Evolutionary conservation across 371 early-diverging fungal species (phyloP).

Genomic region (Lichtheimia ramosa): DNA sequence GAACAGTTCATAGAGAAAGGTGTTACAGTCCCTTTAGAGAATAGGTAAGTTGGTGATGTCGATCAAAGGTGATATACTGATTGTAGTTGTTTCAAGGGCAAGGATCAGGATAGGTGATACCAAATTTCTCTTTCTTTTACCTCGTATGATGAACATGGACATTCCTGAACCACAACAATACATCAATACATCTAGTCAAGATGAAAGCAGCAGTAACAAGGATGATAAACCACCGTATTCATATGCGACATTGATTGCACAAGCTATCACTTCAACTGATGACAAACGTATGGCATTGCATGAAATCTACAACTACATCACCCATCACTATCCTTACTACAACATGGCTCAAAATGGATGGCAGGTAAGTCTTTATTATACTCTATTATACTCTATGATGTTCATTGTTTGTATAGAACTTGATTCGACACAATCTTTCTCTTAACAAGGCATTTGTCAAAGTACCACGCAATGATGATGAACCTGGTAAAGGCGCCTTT

Average conservation of each 20-base stretch:
- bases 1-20: slow-evolving; percentile 73
- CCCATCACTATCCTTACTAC: slow-evolving; percentile 80
- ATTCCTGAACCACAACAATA: slow-evolving; percentile 18
- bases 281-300: slow-evolving; percentile 77
- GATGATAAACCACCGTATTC: slow-evolving; percentile 76
- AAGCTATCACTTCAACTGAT: slow-evolving; percentile 76
- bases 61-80: not conserved
- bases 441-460: slow-evolving; percentile 92
- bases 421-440: slow-evolving; percentile 94
- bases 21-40: slow-evolving; percentile 67
- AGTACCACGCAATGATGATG: slow-evolving; percentile 79
- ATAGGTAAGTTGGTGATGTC: slow-evolving; percentile 48
- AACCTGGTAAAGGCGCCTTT: slow-evolving; percentile 94
- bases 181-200: not conserved
- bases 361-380: slow-evolving; percentile 59
- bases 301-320: slow-evolving; percentile 84
- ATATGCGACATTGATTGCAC: slow-evolving; percentile 85
- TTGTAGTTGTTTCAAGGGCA: slow-evolving; percentile 47
- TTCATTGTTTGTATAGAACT: slow-evolving; percentile 64
- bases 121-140: slow-evolving; percentile 76
- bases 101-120: slow-evolving; percentile 81
- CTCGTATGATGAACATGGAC: slow-evolving; percentile 43
- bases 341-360: slow-evolving; percentile 78
- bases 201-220: slow-evolving; percentile 3
- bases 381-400: slow-evolving; percentile 1